Conservation (phyloP, 805 yeast genomes). For the Danielozyma ontarioensis region DNA sequence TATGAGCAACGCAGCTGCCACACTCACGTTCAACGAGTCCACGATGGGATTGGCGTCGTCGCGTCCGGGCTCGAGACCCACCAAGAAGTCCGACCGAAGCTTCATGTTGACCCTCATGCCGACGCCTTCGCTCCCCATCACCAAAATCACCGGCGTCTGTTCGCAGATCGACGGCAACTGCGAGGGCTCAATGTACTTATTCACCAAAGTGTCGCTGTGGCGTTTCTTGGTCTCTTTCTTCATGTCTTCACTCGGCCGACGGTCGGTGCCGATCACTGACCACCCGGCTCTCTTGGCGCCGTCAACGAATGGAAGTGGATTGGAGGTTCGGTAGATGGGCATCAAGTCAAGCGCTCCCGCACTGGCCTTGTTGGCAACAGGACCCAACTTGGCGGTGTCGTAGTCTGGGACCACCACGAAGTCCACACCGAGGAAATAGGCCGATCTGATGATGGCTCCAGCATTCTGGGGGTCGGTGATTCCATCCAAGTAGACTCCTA, state of each 20-base stretch:
- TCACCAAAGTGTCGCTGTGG: constrained; percentile 23
- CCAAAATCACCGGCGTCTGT: constrained; percentile 58
- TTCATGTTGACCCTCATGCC: constrained; percentile 71
- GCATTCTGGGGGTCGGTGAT: constrained; percentile 83
- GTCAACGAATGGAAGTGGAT: constrained; percentile 60
- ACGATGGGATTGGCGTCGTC: constrained; percentile 32
- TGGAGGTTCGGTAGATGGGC: constrained; percentile 52
- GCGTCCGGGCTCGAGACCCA: constrained; percentile 34
- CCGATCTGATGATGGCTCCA: constrained; percentile 78
- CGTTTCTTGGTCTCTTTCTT: constrained; percentile 13
- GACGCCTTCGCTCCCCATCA: constrained; percentile 80
- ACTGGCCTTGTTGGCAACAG: constrained; percentile 74
- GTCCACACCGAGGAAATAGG: constrained; percentile 79
- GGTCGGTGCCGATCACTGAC: constrained; percentile 62
- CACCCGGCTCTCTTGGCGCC: constrained; percentile 56
- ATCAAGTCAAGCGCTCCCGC: constrained; percentile 80
- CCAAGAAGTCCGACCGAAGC: constrained; percentile 50
- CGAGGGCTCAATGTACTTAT: constrained; percentile 31
- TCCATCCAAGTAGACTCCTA: constrained; percentile 74
- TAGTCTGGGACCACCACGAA: constrained; percentile 64
- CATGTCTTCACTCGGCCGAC: constrained; percentile 21
- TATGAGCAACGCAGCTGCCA: constrained; percentile 73
- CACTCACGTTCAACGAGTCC: constrained; percentile 86
- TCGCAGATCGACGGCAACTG: constrained; percentile 42
- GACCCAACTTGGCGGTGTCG: constrained; percentile 70